phyloP scores from a whole-genome alignment of 352 stramenopile species.

The Phytophthora chlamydospora region DNA sequence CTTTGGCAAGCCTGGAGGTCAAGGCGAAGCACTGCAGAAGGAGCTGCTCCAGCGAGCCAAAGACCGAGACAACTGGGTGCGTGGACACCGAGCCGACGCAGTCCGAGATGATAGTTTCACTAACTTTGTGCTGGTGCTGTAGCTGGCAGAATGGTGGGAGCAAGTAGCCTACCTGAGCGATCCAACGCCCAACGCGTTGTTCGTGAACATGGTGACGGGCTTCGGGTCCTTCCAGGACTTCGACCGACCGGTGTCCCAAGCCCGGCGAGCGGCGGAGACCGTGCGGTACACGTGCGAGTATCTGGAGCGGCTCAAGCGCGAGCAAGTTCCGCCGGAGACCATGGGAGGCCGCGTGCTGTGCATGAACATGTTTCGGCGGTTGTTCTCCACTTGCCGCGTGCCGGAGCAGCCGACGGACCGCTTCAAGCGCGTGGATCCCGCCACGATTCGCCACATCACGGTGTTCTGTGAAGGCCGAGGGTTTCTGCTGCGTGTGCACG shows the following conservation, averaged over 20 bases:
- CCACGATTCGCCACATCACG: constrained; percentile 47
- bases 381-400: constrained; percentile 93
- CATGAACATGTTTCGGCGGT: constrained; percentile 87
- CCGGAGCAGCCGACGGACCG: constrained; percentile 57
- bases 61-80: constrained; percentile 61
- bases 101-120: not conserved
- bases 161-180: constrained; percentile 81
- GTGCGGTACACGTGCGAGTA: constrained; percentile 85
- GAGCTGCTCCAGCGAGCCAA: constrained; percentile 56
- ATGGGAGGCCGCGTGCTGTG: constrained; percentile 91
- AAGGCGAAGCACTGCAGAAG: constrained; percentile 54
- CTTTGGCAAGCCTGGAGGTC: constrained; percentile 51
- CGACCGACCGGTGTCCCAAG: constrained; percentile 62
- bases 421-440: constrained; percentile 52
- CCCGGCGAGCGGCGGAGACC: constrained; percentile 61
- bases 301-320: constrained; percentile 84
- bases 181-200: constrained; percentile 86
- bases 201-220: constrained; percentile 96
- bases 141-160: constrained; percentile 94
- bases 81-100: constrained; percentile 1
- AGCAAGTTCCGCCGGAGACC: constrained; percentile 81
- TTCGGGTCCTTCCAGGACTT: constrained; percentile 94
- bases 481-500: constrained; percentile 60
- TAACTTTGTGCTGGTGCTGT: constrained; percentile 1
- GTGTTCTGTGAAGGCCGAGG: constrained; percentile 61